Base-by-base conservation (phyloP, 2,329 filamentous ascomycete species). In the Hortaea werneckii region DNA sequence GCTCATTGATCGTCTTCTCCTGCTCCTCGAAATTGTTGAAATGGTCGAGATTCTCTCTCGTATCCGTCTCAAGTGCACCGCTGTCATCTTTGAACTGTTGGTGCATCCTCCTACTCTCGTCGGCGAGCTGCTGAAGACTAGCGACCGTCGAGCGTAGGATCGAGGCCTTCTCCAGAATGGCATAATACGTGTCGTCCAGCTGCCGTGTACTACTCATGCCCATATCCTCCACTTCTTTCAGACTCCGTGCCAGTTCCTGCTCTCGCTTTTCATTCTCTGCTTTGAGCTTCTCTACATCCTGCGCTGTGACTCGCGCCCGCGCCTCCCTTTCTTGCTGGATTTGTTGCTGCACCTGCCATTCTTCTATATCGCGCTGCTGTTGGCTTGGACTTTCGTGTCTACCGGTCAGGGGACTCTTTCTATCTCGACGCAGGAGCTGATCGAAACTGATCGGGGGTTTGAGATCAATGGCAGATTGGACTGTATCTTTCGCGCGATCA, bases 151-250 rank as follows among this genome's bases (percentile, higher is more conserved):
- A 75, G 44, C 82, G 80, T 34, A 89, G 68, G 1, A 73, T 64
- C 42, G 74, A 75, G 41, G 84, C 73, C 58, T 83, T 85, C 59
- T 86, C 80, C 29, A 87, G 70, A 7, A 88, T 76, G 0, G 78
- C 77, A 52, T 85, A 84, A 66, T 88, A 89, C 3, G 82, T 82
- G 48, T 83, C 78, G 61, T 89, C 84, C 37, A 90, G 76, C 30
- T 76, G 76, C 49, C 75, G 73, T 11, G 80, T 85, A 26, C 45
- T 78, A 73, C 20, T 83, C 83, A 60, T 80, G 74, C 29, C 73
- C 67, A 54, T 74, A 74, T 62, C 59, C 44, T 63, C 59, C 8
- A 88, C 70, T 41, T 52, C 54, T 43, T 67, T 64, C 7, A 74
- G 57, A 20, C 66, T 64, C 13, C 55, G 47, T 5, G 64, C 62